Base-by-base conservation (phyloP, 768 basidiomycete genomes). In the Rhodosporidiobolus sp. region DNA sequence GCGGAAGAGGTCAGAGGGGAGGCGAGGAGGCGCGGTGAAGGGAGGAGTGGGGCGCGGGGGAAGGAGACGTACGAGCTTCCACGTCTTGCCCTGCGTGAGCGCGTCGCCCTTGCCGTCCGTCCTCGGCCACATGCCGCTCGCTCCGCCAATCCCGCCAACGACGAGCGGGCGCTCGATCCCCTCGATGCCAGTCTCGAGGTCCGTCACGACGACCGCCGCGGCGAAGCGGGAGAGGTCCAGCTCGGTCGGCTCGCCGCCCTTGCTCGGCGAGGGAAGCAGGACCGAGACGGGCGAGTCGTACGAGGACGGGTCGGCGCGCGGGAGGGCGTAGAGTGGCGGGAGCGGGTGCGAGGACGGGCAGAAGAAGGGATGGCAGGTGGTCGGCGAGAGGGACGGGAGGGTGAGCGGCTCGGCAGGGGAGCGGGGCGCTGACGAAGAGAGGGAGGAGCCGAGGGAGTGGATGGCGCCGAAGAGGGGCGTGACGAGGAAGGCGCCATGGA, bases 281-380 rank as follows among this genome's bases (percentile, higher is more conserved):
- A 71, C n/a, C 30, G 35, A 10, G 38, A 48, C 4, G 12, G 58
- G 26, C 4, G 28, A 14, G 20, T 50, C 4, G 5, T 28, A n/a
- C 8, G 57, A 28, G 49, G 22, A 35, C 11, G 63, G 7, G 24
- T n/a, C n/a, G n/a, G 74, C 57, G 19, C 58, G 62, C 24, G 50
- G 65, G 55, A 75, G 75, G 74, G 82, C 79, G 24, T 79, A 77
- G 82, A 85, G 70, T 81, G 84, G 78, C 0, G 92, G 90, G 10
- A 94, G 78, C 0, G 92, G 90, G n/a, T 90, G 87, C 0, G 88
- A 90, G 6, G 86, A 84, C 0, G 93, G 91, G 0, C 91, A 89
- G 78, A 87, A 94, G 35, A 94, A 83, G 20, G 80, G 81, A 74
- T 91, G 83, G 2, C 55, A 10, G 3, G 60, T 30, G 0, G 58